A percentile compares a stretch with the other conserved stretches of the same genome.
Conservation (phyloP, 208 protist species). For the Acanthamoeba lenticulata region DNA sequence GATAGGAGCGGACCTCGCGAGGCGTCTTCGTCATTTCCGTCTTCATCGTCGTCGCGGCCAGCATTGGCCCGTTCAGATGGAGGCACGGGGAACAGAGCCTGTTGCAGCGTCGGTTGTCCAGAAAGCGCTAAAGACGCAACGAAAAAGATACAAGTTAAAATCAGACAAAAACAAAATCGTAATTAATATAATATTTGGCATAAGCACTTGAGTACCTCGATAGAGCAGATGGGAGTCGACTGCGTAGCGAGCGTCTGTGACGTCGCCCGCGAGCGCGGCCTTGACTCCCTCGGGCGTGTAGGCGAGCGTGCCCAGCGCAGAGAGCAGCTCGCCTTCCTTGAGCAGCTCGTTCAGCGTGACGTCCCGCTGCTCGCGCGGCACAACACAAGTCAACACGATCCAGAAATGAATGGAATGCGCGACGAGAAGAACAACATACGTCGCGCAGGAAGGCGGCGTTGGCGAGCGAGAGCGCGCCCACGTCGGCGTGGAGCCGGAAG, state of each 20-base stretch:
- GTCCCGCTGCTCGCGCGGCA: background rate
- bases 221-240: slow-evolving; percentile 13
- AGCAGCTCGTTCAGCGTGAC: background rate
- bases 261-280: background rate
- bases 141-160: no score
- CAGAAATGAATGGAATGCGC: no score
- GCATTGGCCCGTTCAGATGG: background rate
- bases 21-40: background rate
- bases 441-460: slow-evolving; percentile 18
- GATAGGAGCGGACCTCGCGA: background rate
- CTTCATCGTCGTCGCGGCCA: background rate
- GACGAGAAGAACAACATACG: background rate
- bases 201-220: background rate
- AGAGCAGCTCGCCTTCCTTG: slow-evolving; percentile 1
- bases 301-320: background rate
- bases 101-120: background rate
- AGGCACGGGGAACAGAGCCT: background rate
- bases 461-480: background rate
- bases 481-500: background rate
- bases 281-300: background rate
- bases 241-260: background rate
- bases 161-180: no score
- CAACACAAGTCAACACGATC: no score
- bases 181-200: no score
- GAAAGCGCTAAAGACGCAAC: no score